Evolutionary conservation across 768 basidiomycete genomes (phyloP).

Genomic region (Tylopilus subfusipes): DNA sequence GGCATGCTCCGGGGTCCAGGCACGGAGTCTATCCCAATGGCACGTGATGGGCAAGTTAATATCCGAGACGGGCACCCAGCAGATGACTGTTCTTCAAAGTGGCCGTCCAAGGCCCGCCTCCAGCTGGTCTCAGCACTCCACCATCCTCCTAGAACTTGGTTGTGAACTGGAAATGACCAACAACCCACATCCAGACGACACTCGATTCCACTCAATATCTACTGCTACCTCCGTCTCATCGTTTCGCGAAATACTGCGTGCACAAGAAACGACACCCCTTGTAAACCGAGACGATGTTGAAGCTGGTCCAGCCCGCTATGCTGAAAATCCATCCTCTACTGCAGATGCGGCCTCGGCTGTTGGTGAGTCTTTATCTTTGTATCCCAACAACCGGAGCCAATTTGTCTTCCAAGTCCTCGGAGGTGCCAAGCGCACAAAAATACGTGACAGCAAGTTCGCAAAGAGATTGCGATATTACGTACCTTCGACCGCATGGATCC

Average conservation of each 20-base stretch:
- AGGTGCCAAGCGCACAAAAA: conserved; percentile 13
- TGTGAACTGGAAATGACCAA: conserved; percentile 13
- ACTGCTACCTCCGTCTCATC: conserved; percentile 28
- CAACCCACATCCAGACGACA: conserved; percentile 1
- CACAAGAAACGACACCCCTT: conserved; percentile 24
- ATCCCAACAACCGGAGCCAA: neutral
- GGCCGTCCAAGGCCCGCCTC: neutral
- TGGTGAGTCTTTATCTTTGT: conserved; percentile 10
- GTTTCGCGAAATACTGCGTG: conserved; percentile 21
- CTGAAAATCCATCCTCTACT: conserved; percentile 8
- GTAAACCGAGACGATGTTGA: conserved; percentile 27
- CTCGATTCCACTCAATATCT: conserved; percentile 22
- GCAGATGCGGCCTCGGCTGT: conserved; percentile 18
- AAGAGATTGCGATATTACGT: conserved; percentile 70
- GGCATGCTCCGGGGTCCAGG: too few species aligned
- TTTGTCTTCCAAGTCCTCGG: conserved; percentile 3
- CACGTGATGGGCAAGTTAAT: neutral
- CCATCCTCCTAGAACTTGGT: neutral
- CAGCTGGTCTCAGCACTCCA: neutral
- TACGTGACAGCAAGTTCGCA: conserved; percentile 32
- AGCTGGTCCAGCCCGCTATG: conserved; percentile 22
- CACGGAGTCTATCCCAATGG: neutral
- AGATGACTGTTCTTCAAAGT: neutral
- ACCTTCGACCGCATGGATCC: conserved; percentile 77
- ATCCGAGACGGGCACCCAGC: neutral